phyloP scores from a whole-genome alignment of 805 yeast genomes.

The Yamadazyma nakazawae region DNA sequence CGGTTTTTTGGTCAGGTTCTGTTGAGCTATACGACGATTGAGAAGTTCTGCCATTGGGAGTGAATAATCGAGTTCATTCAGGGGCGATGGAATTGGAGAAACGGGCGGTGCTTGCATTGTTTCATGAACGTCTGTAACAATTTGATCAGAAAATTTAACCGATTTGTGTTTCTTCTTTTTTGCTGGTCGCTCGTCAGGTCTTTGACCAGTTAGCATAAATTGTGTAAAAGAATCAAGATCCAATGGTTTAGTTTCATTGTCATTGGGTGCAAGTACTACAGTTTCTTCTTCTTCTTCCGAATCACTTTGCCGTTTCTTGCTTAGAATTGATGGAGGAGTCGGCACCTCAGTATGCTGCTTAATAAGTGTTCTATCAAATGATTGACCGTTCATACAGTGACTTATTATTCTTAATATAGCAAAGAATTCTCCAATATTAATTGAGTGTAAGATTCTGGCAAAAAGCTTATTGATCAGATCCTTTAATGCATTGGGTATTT shows the following conservation, averaged over 20 bases:
- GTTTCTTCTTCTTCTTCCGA: slow-evolving; percentile 26
- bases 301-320: slow-evolving; percentile 54
- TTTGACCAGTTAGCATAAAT: slow-evolving; percentile 75
- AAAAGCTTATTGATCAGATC: slow-evolving; percentile 51
- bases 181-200: slow-evolving; percentile 47
- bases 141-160: slow-evolving; percentile 71
- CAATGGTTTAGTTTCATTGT: slow-evolving; percentile 35
- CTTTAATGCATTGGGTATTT: slow-evolving; percentile 50
- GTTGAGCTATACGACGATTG: slow-evolving; percentile 30
- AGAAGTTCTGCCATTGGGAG: slow-evolving; percentile 78
- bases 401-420: slow-evolving; percentile 79
- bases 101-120: slow-evolving; percentile 18
- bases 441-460: slow-evolving; percentile 47
- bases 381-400: slow-evolving; percentile 55
- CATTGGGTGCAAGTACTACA: neutral
- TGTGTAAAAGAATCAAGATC: slow-evolving; percentile 86
- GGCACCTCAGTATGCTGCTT: slow-evolving; percentile 63
- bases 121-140: slow-evolving; percentile 45
- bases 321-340: slow-evolving; percentile 72
- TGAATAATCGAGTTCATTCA: slow-evolving; percentile 48
- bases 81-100: slow-evolving; percentile 18
- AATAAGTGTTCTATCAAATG: slow-evolving; percentile 55
- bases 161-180: slow-evolving; percentile 47
- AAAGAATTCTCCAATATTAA: slow-evolving; percentile 88
- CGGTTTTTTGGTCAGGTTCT: slow-evolving; percentile 13